Conservation (phyloP, 2,329 filamentous ascomycete genomes). For the Aspergillus tubingensis region DNA sequence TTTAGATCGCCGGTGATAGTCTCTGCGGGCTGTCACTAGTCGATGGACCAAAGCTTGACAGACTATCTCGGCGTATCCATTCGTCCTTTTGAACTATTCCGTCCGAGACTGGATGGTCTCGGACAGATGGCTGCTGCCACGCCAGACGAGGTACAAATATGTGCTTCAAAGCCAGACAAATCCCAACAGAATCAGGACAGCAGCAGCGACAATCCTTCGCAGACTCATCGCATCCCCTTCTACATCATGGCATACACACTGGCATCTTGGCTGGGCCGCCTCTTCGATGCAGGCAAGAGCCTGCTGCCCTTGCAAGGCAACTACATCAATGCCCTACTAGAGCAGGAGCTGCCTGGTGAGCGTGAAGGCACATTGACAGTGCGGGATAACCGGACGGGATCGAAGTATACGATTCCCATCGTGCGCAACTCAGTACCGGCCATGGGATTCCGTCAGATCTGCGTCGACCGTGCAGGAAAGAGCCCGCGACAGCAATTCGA, state of each 20-base stretch:
- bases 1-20: neutral
- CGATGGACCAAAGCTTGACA: neutral
- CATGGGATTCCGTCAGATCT: constrained; percentile 1
- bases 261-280: neutral
- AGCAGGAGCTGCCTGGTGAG: neutral
- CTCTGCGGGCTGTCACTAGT: neutral
- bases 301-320: neutral
- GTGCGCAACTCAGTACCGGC: neutral
- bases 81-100: neutral
- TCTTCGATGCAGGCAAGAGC: neutral
- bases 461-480: neutral
- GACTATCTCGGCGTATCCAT: neutral
- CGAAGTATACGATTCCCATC: neutral
- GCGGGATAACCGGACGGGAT: neutral
- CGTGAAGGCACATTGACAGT: constrained; percentile 4
- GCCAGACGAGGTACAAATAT: neutral
- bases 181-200: neutral
- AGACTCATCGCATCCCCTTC: neutral
- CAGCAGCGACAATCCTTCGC: neutral
- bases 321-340: neutral
- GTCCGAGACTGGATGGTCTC: neutral
- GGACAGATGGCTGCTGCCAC: neutral
- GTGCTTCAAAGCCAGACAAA: neutral
- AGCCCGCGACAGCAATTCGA: neutral
- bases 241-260: constrained; percentile 1